Conservation (phyloP, 805 yeast species). For the Yarrowia divulgata region DNA sequence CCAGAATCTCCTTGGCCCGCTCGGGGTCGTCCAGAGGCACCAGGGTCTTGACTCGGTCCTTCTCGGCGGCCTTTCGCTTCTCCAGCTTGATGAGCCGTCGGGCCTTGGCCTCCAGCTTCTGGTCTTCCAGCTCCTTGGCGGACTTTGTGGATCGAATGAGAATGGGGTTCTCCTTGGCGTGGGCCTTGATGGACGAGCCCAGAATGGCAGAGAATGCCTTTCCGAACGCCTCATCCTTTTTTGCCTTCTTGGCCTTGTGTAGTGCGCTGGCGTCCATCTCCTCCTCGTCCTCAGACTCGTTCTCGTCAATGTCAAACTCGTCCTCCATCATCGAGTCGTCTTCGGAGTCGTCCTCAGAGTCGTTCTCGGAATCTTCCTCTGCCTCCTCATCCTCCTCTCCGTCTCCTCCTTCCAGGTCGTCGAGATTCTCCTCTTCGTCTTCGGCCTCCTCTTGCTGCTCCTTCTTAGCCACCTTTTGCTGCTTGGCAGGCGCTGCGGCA, state of each 20-base stretch:
- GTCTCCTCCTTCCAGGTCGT: conserved; percentile 31
- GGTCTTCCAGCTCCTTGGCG: conserved; percentile 76
- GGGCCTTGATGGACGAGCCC: conserved; percentile 85
- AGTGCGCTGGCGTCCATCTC: conserved; percentile 29
- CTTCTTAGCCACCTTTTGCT: not conserved
- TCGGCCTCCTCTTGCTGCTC: conserved; percentile 5
- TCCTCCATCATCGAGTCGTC: conserved; percentile 28
- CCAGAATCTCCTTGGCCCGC: conserved; percentile 62
- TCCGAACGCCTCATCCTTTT: conserved; percentile 79
- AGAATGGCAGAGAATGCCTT: conserved; percentile 83
- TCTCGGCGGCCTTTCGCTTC: conserved; percentile 69
- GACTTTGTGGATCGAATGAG: conserved; percentile 80
- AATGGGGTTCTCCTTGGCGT: conserved; percentile 88
- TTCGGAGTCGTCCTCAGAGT: conserved; percentile 30
- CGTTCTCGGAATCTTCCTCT: conserved; percentile 38
- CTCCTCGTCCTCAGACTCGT: conserved; percentile 39
- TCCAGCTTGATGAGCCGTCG: conserved; percentile 72
- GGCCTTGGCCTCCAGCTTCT: conserved; percentile 85
- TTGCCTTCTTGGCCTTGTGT: conserved; percentile 58
- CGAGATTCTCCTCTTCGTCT: conserved; percentile 41
- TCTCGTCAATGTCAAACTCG: conserved; percentile 30
- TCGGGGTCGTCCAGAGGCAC: conserved; percentile 70
- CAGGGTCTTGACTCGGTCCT: conserved; percentile 70
- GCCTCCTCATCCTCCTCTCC: conserved; percentile 1
- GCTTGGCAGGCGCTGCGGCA: not conserved